These are phyloP conservation scores for Andrographis paniculata DNA, from an alignment of 305 asterid species.

Conservation along the genomic window DNA sequence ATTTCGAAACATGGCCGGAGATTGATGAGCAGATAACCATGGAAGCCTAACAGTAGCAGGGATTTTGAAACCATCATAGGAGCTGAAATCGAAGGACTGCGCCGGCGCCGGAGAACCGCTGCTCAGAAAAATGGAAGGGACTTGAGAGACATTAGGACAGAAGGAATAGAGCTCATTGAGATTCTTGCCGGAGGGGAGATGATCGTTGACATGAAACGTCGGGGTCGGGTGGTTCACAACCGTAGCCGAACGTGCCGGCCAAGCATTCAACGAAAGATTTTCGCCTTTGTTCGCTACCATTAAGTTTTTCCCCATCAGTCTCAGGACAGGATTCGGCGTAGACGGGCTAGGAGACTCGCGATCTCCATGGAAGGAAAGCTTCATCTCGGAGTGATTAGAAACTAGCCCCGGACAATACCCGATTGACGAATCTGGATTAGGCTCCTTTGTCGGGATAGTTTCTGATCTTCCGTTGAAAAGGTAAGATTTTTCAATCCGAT, in stretches of 20 bases:
- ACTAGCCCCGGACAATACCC: conserved; percentile 18
- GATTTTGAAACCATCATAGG: conserved; percentile 29
- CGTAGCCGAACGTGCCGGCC: conserved; percentile 24
- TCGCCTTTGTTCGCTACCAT: conserved; percentile 71
- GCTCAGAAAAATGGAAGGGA: conserved; percentile 19
- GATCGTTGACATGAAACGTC: conserved; percentile 20
- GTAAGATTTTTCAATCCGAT: conserved; percentile 17
- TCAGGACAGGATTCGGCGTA: conserved; percentile 51
- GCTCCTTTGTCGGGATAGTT: conserved; percentile 20
- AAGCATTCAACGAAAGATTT: conserved; percentile 21
- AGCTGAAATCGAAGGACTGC: conserved; percentile 24
- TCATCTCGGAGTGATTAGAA: conserved; percentile 34
- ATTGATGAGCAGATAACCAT: conserved; percentile 21
- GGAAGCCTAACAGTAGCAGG: conserved; percentile 24
- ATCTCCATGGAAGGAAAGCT: conserved; percentile 27
- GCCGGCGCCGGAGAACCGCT: too few species aligned
- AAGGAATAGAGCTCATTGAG: conserved; percentile 20
- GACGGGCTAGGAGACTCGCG: conserved; percentile 47
- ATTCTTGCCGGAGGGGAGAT: conserved; percentile 20
- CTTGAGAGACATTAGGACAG: conserved; percentile 17
- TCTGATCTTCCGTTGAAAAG: conserved; percentile 21
- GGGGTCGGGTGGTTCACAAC: conserved; percentile 23
- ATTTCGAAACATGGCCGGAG: conserved; percentile 26
- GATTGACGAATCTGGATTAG: conserved; percentile 19
- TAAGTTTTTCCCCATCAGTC: conserved; percentile 93